These are phyloP conservation scores for Lenzites betulinus DNA, from an alignment of 768 basidiomycete genomes.

Conservation along the genomic window DNA sequence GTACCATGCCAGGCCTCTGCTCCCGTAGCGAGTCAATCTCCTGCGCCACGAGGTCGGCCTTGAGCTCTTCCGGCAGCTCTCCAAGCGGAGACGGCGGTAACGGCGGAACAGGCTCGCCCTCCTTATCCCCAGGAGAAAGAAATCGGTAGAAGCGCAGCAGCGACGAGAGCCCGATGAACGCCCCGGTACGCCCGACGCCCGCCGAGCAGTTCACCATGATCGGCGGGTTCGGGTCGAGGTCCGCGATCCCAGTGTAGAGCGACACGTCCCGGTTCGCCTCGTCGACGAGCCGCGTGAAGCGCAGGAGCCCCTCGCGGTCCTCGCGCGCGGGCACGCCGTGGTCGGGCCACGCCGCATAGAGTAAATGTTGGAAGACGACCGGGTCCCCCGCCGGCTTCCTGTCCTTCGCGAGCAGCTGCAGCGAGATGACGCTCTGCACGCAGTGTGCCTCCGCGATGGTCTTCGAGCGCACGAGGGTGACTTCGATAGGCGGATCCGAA, in stretches of 20 bases:
- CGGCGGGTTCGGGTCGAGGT: constrained; percentile 64
- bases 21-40: constrained; percentile 81
- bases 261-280: constrained; percentile 52
- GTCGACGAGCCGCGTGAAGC: constrained; percentile 68
- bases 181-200: constrained; percentile 84
- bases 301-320: constrained; percentile 59
- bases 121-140: constrained; percentile 35
- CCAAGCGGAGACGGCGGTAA: constrained; percentile 59
- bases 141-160: constrained; percentile 65
- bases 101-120: constrained; percentile 31
- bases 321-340: constrained; percentile 72
- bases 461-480: constrained; percentile 54
- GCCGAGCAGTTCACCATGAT: constrained; percentile 85
- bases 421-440: constrained; percentile 59
- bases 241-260: constrained; percentile 29
- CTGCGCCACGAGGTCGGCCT: constrained; percentile 60
- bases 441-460: constrained; percentile 59
- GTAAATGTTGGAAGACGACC: constrained; percentile 65
- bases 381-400: constrained; percentile 31
- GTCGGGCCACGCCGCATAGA: constrained; percentile 83
- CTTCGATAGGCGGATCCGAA: constrained; percentile 46
- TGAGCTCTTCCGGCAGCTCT: constrained; percentile 48
- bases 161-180: constrained; percentile 81
- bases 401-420: constrained; percentile 41
- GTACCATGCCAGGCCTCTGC: constrained; percentile 82